Conservation (phyloP, 225 moss, liverwort and hornwort species). For the Antitrichia curtipendula region DNA sequence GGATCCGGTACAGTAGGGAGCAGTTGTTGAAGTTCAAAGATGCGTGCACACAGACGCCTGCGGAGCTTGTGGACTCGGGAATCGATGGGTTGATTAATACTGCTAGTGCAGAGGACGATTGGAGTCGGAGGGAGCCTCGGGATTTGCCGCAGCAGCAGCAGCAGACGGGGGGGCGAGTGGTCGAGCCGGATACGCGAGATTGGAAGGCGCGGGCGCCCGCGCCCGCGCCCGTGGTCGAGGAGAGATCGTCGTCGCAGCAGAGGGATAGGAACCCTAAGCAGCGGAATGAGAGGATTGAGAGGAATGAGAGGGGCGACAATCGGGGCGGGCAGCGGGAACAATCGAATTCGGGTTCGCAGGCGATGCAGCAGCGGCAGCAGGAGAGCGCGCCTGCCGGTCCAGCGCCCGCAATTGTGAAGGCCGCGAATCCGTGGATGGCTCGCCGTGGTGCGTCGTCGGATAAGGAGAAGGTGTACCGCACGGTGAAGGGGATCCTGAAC, state of each 20-base stretch:
- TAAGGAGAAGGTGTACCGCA: conserved; percentile 67
- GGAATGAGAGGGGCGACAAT: conserved; percentile 27
- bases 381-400: conserved; percentile 21
- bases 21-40: conserved; percentile 17
- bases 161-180: background rate
- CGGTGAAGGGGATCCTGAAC: conserved; percentile 74
- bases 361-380: background rate
- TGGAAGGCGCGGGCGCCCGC: conserved; percentile 18
- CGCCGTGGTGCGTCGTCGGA: conserved; percentile 52
- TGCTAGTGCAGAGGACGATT: background rate
- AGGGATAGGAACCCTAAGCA: conserved; percentile 47
- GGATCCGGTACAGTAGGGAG: conserved; percentile 26
- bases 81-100: background rate
- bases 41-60: conserved; percentile 6
- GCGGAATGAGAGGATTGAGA: conserved; percentile 11
- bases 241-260: conserved; percentile 31
- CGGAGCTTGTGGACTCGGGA: conserved; percentile 1
- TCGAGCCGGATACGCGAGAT: conserved; percentile 15
- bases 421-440: conserved; percentile 56
- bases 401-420: conserved; percentile 53
- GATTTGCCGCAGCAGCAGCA: conserved; percentile 7
- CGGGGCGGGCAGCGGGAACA: conserved; percentile 43
- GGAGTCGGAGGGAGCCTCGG: conserved; percentile 11
- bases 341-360: conserved; percentile 14
- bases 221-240: conserved; percentile 5